Base-by-base conservation (phyloP, 257 asterid species). In the Buddleja alternifolia region DNA sequence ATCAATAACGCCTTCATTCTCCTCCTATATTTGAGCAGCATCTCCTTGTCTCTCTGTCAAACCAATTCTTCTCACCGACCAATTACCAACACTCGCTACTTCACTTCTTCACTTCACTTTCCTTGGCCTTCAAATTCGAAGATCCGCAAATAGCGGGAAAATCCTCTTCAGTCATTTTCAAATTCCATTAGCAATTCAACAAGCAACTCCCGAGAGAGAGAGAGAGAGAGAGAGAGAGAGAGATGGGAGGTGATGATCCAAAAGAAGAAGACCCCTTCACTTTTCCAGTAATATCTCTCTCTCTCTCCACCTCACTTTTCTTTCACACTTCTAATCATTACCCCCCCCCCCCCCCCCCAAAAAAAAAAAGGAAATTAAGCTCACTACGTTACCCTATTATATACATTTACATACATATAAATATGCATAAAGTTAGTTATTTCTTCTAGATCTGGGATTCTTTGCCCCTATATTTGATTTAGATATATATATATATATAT, bases 161-260 rank as follows among this genome's bases (percentile, higher is more conserved):
- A 70, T 76, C 70, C 63, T 23, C 73, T 44, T 53, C 34, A n/a
- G n/a, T n/a, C n/a, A 42, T 67, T 72, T 63, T 68, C 34, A 39
- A 62, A 32, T 3, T 48, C 70, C 51, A 61, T 45, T 61, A 56
- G 60, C 54, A 16, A 66, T 8, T 34, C 60, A 9, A 23, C 48
- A 34, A n/a, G 25, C 60, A 21, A 66, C 14, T 23, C n/a, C 58
- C 60, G 17, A 71, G 58, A 68, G 54, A 23, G 39, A 60, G 7
- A 53, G 23, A 53, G 62, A 69, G 23, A 6, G 39, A 21, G 16
- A 66, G 46, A 21, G 74, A 61, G 51, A 25, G 34, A 65, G 77
- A 73, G 40, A 87, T 84, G 90, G 73, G 82, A 82, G 82, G 52
- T 70, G 71, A 78, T 73, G 70, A 72, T 74, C 70, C 7, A 36